Evolutionary conservation across 345 rosid species (phyloP), one percentile per base, ranked within the genome.

Genomic region (Hevea brasiliensis): DNA sequence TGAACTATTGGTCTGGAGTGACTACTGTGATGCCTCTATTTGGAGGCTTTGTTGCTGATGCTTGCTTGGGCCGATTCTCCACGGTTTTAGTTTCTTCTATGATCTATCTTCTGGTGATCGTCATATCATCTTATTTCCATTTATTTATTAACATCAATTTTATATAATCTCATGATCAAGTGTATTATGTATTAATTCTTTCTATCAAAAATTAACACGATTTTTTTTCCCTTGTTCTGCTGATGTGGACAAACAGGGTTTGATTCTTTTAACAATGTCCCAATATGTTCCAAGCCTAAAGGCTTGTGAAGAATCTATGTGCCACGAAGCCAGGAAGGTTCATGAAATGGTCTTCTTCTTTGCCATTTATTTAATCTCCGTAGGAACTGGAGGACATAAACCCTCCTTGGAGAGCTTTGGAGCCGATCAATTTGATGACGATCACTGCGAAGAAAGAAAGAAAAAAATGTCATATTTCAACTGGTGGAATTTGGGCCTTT

Each of bases 331-430:
- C 12, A 81, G 92, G 64, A 91, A 86, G 65, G 79, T 76, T 26
- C 99, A 95, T 69, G 94, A 84, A 70, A 71, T 87, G 56, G 81
- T 84, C 20, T 95, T 92, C 82, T 92, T 89, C 85, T 68, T 91
- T 1, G 91, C 98, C 56, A 82, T 95, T 18, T 95, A 95, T 87
- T 79, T 91, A 65, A 80, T 95, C 77, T 91, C 98, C 72, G 59
- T 92, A 3, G 98, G 92, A 65, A 95, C 98, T 4, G 99, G 96
- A 65, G 99, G 99, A 35, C 99, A 95, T 78, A 95, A 95, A 73
- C 99, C 99, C 21, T 76, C 97, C 0, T 76, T 92, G 51, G 98
- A 95, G 81, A 95, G 99, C 80, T 95, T 95, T 37, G 99, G 99
- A 70, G 99, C 97, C 4, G 99, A 95, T 73, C 99, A 95, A 41